These are phyloP conservation scores for Bromus sterilis DNA, from an alignment of 176 grass and related monocot species.

Conservation along the genomic window DNA sequence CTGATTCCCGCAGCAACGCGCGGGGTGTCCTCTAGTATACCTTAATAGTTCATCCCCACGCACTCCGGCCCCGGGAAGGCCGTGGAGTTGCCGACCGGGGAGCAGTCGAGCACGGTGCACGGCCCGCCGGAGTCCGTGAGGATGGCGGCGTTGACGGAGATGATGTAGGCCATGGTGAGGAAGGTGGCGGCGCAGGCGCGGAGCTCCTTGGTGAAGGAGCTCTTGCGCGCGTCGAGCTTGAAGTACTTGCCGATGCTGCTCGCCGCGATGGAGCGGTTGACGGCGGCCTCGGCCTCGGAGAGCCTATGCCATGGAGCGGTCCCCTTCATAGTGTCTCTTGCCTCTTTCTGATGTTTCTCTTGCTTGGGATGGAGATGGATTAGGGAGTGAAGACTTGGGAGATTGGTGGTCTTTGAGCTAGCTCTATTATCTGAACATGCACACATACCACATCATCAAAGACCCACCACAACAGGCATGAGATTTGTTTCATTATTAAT, in stretches of 20 bases:
- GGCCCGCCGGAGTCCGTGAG: constrained; percentile 62
- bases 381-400: neutral
- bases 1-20: too few species aligned
- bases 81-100: neutral
- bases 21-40: too few species aligned
- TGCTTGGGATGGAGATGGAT: neutral
- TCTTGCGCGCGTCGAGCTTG: constrained; percentile 62
- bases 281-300: neutral
- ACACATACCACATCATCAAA: too few species aligned
- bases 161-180: constrained; percentile 68
- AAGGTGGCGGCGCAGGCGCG: constrained; percentile 56
- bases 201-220: constrained; percentile 58
- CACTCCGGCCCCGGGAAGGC: constrained; percentile 15
- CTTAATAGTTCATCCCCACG: too few species aligned
- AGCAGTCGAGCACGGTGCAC: constrained; percentile 44
- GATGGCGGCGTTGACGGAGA: constrained; percentile 60
- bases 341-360: neutral
- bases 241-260: constrained; percentile 38
- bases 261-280: constrained; percentile 42
- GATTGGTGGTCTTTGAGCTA: neutral
- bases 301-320: constrained; percentile 7
- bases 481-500: too few species aligned
- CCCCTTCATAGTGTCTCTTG: neutral
- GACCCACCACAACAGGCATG: too few species aligned
- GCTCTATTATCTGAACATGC: too few species aligned